These are phyloP conservation scores for Penicillium aurantiogriseum DNA, from an alignment of 2,329 filamentous ascomycete species.

Conservation along the genomic window DNA sequence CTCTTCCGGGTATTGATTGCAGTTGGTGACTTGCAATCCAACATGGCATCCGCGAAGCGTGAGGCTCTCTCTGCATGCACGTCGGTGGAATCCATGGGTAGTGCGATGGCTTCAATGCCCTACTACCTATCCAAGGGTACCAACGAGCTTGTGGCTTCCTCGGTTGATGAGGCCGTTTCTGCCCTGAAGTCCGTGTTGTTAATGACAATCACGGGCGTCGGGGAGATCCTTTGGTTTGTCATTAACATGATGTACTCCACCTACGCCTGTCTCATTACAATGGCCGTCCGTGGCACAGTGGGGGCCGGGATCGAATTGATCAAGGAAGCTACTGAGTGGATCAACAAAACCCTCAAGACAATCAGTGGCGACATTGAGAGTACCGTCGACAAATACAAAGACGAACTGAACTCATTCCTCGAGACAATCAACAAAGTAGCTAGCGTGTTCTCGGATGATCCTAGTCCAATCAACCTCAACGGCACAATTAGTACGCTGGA, in stretches of 20 bases:
- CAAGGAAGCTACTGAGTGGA: slow-evolving; percentile 58
- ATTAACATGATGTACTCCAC: slow-evolving; percentile 90
- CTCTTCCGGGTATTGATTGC: slow-evolving; percentile 78
- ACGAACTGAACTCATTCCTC: slow-evolving; percentile 54
- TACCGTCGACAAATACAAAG: slow-evolving; percentile 50
- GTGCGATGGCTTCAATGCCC: slow-evolving; percentile 96
- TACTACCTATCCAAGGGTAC: slow-evolving; percentile 88
- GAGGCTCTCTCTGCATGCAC: slow-evolving; percentile 88
- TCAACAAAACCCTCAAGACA: slow-evolving; percentile 55
- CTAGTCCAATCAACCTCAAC: slow-evolving; percentile 64
- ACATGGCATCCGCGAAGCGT: slow-evolving; percentile 71
- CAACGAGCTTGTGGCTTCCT: slow-evolving; percentile 77
- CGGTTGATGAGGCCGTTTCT: slow-evolving; percentile 76
- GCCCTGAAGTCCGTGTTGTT: slow-evolving; percentile 77
- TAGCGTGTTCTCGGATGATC: slow-evolving; percentile 47
- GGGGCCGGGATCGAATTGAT: slow-evolving; percentile 65
- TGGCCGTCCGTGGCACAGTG: slow-evolving; percentile 76
- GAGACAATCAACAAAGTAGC: slow-evolving; percentile 57
- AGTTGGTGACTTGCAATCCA: slow-evolving; percentile 67
- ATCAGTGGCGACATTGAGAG: slow-evolving; percentile 49
- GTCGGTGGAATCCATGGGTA: slow-evolving; percentile 88
- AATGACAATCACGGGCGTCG: slow-evolving; percentile 76
- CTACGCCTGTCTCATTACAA: slow-evolving; percentile 83
- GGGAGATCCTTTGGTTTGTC: slow-evolving; percentile 85
- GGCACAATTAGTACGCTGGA: slow-evolving; percentile 65